Percentiles rank a stretch among this genome's conserved stretches.
These are phyloP conservation scores for Lantana camara DNA, from an alignment of 257 asterid genomes.

Conservation along the genomic window DNA sequence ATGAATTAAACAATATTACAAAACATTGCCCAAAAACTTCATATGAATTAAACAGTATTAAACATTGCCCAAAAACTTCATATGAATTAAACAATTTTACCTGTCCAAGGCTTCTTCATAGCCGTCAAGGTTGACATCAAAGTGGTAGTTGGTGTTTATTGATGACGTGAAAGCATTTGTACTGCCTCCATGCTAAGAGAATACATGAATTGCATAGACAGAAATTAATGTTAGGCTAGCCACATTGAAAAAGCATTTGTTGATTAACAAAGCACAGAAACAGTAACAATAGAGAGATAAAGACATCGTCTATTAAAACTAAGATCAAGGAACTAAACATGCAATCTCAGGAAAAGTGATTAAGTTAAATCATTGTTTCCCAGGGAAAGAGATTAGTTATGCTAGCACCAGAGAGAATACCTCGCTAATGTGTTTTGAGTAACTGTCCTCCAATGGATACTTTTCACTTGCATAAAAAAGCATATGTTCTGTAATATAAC, in stretches of 20 bases:
- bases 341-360: constrained; percentile 8
- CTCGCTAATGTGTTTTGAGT: constrained; percentile 87
- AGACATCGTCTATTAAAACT: too few species aligned
- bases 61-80: constrained; percentile 4
- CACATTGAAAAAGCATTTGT: constrained; percentile 3
- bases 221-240: constrained; percentile 14
- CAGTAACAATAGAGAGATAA: too few species aligned
- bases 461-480: constrained; percentile 96
- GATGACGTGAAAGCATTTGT: constrained; percentile 93
- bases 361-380: constrained; percentile 7
- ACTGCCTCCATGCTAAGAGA: constrained; percentile 90
- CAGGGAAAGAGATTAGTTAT: constrained; percentile 15
- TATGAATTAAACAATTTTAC: constrained; percentile 37
- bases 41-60: constrained; percentile 10
- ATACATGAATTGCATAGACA: constrained; percentile 11
- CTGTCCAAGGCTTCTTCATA: constrained; percentile 97
- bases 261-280: constrained; percentile 12
- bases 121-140: constrained; percentile 85
- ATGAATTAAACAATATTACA: constrained; percentile 3
- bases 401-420: constrained; percentile 40
- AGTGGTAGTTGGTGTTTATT: constrained; percentile 82
- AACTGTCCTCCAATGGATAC: constrained; percentile 94
- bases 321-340: constrained; percentile 11
- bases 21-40: constrained; percentile 3
- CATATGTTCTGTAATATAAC: constrained; percentile 81